These are phyloP conservation scores for Galeopsis tetrahit DNA, from an alignment of 257 asterid species.

Conservation along the genomic window DNA sequence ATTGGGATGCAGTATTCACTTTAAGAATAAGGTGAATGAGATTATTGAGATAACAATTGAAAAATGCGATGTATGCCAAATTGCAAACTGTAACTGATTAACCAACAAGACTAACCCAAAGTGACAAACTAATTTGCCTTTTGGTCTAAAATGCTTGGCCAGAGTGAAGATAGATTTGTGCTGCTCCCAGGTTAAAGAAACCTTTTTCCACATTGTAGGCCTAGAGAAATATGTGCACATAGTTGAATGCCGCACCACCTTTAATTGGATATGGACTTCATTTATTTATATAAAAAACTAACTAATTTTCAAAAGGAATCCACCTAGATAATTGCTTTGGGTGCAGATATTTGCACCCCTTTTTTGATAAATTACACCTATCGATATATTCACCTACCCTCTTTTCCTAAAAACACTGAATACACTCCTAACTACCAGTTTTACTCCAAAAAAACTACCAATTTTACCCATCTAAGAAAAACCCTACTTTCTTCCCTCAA, in stretches of 20 bases:
- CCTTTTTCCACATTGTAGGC: not conserved
- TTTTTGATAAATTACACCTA: no score
- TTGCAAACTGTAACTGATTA: conserved; percentile 4
- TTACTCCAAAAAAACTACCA: no score
- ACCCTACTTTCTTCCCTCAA: no score
- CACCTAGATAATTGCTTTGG: not conserved
- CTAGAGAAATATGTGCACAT: conserved; percentile 5
- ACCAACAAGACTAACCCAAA: conserved; percentile 3
- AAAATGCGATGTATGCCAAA: not conserved
- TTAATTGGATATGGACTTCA: not conserved
- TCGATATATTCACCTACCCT: no score
- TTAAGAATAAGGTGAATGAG: not conserved
- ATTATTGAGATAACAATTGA: conserved; percentile 6
- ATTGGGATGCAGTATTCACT: not conserved
- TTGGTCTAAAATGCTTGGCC: not conserved
- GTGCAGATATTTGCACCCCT: no score
- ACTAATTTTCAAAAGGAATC: not conserved
- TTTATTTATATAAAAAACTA: not conserved
- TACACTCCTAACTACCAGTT: no score
- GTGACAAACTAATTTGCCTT: not conserved
- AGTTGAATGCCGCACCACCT: conserved; percentile 6
- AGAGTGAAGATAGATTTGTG: not conserved
- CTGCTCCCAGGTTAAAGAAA: not conserved
- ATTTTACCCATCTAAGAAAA: no score
- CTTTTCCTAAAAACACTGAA: no score